These are phyloP conservation scores for Canariomyces notabilis DNA, from an alignment of 2,329 filamentous ascomycete genomes.

Conservation along the genomic window DNA sequence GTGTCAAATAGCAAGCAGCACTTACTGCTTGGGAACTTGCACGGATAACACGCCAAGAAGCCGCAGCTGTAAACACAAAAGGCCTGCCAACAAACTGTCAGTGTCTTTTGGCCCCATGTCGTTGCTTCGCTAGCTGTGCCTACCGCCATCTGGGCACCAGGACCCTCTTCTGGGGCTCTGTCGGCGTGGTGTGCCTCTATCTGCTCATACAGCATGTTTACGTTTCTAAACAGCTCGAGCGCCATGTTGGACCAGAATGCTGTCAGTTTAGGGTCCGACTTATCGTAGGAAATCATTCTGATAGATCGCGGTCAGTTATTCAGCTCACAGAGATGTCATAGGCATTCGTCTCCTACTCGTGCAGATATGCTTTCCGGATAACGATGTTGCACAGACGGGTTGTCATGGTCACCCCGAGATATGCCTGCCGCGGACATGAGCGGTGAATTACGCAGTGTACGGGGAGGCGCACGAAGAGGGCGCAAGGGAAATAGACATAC, in stretches of 20 bases:
- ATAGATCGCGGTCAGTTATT: background rate
- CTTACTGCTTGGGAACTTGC: conserved; percentile 47
- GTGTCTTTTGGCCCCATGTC: background rate
- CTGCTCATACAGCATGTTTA: conserved; percentile 44
- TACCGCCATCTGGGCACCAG: conserved; percentile 50
- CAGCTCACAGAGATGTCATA: too few species aligned
- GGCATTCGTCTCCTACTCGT: conserved; percentile 42
- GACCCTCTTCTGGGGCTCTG: conserved; percentile 41
- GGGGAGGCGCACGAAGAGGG: too few species aligned
- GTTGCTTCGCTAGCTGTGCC: conserved; percentile 12
- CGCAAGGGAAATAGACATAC: conserved; percentile 29
- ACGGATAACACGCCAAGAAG: conserved; percentile 47
- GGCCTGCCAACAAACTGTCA: conserved; percentile 27
- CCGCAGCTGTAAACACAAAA: conserved; percentile 54
- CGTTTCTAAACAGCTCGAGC: conserved; percentile 44
- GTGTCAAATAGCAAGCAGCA: background rate
- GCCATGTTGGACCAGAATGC: conserved; percentile 42
- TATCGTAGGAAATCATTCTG: conserved; percentile 41
- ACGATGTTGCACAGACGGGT: conserved; percentile 54
- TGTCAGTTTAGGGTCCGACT: conserved; percentile 34
- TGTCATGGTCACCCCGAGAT: conserved; percentile 51
- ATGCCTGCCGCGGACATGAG: conserved; percentile 36
- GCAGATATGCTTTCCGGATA: conserved; percentile 48
- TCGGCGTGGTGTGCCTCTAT: conserved; percentile 47
- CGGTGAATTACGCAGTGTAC: background rate